Percentiles rank a stretch among this genome's conserved stretches.
phyloP scores from a whole-genome alignment of 2,329 filamentous ascomycete genomes.

The Pestalotiopsis sp. region DNA sequence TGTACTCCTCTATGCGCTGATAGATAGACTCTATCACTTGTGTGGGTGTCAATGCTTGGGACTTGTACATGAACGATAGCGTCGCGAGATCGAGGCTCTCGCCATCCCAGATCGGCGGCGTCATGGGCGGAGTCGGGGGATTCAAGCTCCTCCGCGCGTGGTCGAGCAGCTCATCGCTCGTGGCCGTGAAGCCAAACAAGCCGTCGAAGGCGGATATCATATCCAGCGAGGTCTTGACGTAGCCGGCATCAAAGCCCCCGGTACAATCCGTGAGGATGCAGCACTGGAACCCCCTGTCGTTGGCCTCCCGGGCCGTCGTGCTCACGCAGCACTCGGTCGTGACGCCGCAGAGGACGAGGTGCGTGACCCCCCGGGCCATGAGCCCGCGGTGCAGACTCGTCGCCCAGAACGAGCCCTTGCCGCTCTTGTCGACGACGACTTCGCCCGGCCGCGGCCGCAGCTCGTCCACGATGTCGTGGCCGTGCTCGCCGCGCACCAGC shows the following conservation, averaged over 20 bases:
- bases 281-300: constrained; percentile 63
- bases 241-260: constrained; percentile 47
- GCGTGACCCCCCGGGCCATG: constrained; percentile 56
- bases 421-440: constrained; percentile 58
- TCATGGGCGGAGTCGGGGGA: neutral
- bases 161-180: constrained; percentile 39
- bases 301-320: constrained; percentile 56
- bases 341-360: constrained; percentile 58
- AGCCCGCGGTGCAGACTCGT: constrained; percentile 55
- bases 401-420: constrained; percentile 61
- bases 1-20: neutral
- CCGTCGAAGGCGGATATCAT: constrained; percentile 53
- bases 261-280: constrained; percentile 53
- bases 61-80: neutral
- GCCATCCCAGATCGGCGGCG: neutral
- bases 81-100: neutral
- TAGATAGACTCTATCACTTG: neutral
- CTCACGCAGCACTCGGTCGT: constrained; percentile 61
- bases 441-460: constrained; percentile 52
- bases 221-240: constrained; percentile 48
- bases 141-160: neutral
- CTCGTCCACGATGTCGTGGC: constrained; percentile 42
- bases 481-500: constrained; percentile 45
- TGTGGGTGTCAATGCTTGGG: neutral
- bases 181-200: constrained; percentile 49